Evolutionary conservation across 2,329 filamentous ascomycete genomes (phyloP).

Genomic region (Epicoccum nigrum): DNA sequence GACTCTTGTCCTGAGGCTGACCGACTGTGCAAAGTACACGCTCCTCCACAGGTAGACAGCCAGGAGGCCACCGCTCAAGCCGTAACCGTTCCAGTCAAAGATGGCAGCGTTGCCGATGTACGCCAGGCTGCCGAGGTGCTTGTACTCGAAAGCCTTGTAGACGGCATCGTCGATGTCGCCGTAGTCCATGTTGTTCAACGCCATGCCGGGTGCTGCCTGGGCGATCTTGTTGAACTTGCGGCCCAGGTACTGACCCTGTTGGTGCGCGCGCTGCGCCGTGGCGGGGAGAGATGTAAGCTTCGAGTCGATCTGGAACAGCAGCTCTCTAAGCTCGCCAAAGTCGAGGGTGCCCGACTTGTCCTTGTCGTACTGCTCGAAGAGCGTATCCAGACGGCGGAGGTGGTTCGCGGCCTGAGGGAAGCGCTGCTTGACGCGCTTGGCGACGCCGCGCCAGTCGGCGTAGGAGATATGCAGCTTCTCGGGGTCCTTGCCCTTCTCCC

Average conservation of each 20-base stretch:
- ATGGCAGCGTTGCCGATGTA: conserved; percentile 97
- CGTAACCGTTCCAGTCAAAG: conserved; percentile 86
- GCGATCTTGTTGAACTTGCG: conserved; percentile 94
- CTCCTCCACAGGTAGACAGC: conserved; percentile 96
- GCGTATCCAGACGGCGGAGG: conserved; percentile 84
- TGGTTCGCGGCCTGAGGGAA: conserved; percentile 92
- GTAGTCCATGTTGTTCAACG: conserved; percentile 79
- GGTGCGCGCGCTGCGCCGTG: conserved; percentile 93
- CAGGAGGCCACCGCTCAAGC: conserved; percentile 80
- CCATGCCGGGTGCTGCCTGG: conserved; percentile 74
- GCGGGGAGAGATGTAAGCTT: conserved; percentile 94
- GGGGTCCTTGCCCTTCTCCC: conserved; percentile 89
- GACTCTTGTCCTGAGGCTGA: conserved; percentile 86
- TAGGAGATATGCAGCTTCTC: conserved; percentile 87
- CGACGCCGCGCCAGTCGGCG: conserved; percentile 84
- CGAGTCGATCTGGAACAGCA: conserved; percentile 89
- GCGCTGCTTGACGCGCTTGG: conserved; percentile 79
- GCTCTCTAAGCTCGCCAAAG: conserved; percentile 87
- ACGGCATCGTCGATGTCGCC: conserved; percentile 90
- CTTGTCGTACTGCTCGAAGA: conserved; percentile 91
- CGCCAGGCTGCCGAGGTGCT: conserved; percentile 86
- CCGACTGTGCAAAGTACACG: conserved; percentile 96
- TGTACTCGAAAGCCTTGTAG: conserved; percentile 94
- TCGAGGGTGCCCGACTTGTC: conserved; percentile 93
- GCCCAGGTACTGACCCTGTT: conserved; percentile 91